These are phyloP conservation scores for Chytridium lagenaria DNA, from an alignment of 371 early-diverging fungal genomes.

Conservation along the genomic window DNA sequence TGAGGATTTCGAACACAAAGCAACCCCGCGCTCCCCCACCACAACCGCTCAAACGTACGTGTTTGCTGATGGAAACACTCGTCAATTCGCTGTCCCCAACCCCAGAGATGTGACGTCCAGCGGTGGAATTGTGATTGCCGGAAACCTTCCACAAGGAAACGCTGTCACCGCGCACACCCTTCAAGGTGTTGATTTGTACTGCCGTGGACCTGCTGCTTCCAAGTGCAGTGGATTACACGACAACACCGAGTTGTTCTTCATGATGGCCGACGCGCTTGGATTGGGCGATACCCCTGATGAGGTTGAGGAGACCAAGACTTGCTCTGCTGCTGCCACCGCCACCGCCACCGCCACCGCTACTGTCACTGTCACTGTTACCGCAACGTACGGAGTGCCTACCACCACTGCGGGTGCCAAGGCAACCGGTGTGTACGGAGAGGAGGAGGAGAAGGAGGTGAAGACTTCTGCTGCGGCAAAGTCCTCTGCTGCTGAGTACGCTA, in stretches of 20 bases:
- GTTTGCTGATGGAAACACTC: no score
- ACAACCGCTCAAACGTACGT: no score
- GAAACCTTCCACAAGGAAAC: slow-evolving; percentile 29
- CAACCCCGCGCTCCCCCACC: slow-evolving; percentile 17
- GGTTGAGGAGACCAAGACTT: neutral
- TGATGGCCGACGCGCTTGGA: slow-evolving; percentile 48
- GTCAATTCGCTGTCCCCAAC: no score
- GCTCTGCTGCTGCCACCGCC: slow-evolving; percentile 6
- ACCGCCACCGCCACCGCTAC: slow-evolving; percentile 15
- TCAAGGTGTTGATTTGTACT: slow-evolving; percentile 51
- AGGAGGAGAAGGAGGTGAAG: no score
- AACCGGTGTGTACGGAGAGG: neutral
- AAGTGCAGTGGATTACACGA: slow-evolving; percentile 36
- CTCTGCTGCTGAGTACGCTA: no score
- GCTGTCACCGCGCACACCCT: slow-evolving; percentile 43
- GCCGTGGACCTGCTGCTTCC: slow-evolving; percentile 36
- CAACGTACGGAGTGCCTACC: neutral
- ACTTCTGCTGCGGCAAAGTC: no score
- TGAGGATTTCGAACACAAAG: slow-evolving; percentile 63
- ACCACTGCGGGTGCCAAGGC: slow-evolving; percentile 20
- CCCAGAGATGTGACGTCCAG: slow-evolving; percentile 28
- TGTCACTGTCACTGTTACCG: slow-evolving; percentile 20
- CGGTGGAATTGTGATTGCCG: slow-evolving; percentile 24
- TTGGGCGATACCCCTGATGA: slow-evolving; percentile 35
- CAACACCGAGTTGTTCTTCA: slow-evolving; percentile 54